Base-by-base conservation (phyloP, 164 flowering plant species). In the Chloranthus sessilifolius region DNA sequence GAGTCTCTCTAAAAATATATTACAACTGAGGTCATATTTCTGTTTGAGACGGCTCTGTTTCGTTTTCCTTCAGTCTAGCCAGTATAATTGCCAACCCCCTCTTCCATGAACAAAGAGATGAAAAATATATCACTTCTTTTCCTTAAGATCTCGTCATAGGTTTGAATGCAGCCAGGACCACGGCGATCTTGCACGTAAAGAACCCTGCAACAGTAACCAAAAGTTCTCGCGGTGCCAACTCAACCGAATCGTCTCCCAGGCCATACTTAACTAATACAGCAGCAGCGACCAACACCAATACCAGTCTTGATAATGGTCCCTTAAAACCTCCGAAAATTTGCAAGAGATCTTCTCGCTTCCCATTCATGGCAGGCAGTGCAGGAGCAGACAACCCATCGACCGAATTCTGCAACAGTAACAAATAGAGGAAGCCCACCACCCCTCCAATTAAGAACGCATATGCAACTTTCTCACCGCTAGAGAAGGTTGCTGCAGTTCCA, bases 141-240 rank as follows among this genome's bases (percentile, higher is more conserved):
- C 63, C 58, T 71, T 59, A 27, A 53, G 45, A 46, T 15, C 55
- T 11, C 14, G 67, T 43, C 58, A 85, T 7, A 7, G 98, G 96
- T 67, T 69, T 81, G 28, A 87, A 70, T 37, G 95, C 88, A 1
- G 95, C 86, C 73, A 87, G 53, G 17, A 90, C 53, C 2, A 87
- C 95, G 9, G 98, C 77, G 8, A 82, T 73, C 71, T 86, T 90
- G 60, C 85, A 87, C 21, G 68, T 63, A 37, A 90, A 79, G 63
- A 90, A 90, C 16, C 98, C 95, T 40, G 73, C 43, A 78, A 77
- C 76, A 41, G 87, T 89, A 43, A 53, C 69, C 38, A 90, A 19
- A 35, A 90, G 52, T 23, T 90, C 91, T 60, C 71, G 70, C 3
- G 95, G 75, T 4, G 83, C 68, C 31, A 83, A 53, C 14, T 16